Base-by-base conservation (phyloP, 768 basidiomycete species). In the Leccinum barrowsii region DNA sequence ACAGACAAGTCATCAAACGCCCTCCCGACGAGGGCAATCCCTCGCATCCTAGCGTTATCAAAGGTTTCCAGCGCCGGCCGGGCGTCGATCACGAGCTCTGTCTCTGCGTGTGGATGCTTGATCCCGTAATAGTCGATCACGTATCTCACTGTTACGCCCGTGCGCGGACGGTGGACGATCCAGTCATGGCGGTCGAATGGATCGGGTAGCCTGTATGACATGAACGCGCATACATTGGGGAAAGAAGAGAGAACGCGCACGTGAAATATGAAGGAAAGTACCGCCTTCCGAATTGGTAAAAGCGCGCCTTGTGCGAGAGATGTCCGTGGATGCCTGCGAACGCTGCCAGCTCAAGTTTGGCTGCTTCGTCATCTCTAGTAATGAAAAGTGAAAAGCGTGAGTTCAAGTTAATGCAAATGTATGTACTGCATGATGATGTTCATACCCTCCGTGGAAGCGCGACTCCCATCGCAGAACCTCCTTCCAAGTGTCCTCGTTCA, bases 131-230 rank as follows among this genome's bases (percentile, higher is more conserved):
- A 62, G 50, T 63, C 62, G 6, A 63, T 63, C 7, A 58, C 60
- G 24, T 62, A 62, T 28, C 59, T 47, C 3, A 26, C 22, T n/a
- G 19, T 44, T 50, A 30, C 40, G 4, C 61, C 53, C 40, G 49
- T 42, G 17, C 52, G 28, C 5, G 56, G 56, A 48, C 55, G 61
- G 15, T 56, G 56, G 28, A 63, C 30, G 19, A 63, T 63, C 61
- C 61, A 59, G 47, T 63, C 61, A 4, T 63, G 61, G 40, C 61
- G 56, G 51, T 62, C 61, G 4, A 62, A 62, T 5, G 55, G 61
- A 42, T 54, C 61, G 2, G 61, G 61, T 17, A 58, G 35, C 15
- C 61, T 62, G 21, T n/a, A 42, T n/a, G 5, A 10, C 17, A 17
- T 8, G 26, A 34, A 13, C 7, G 5, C 42, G 47, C 1, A 5